phyloP scores from a whole-genome alignment of 805 yeast genomes.

The Candida peoriensis region DNA sequence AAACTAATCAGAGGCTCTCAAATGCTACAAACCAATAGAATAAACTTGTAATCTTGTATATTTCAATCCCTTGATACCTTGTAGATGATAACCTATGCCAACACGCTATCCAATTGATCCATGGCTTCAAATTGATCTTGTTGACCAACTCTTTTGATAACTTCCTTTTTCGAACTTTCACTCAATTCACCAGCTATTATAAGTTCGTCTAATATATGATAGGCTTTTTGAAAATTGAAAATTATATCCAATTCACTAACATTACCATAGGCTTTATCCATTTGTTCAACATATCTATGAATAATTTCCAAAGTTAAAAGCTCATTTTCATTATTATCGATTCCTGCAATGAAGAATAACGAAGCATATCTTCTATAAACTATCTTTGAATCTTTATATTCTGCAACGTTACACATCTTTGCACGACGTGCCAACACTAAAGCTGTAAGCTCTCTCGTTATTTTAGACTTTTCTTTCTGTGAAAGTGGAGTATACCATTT shows the following conservation, averaged over 20 bases:
- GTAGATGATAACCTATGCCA: constrained; percentile 26
- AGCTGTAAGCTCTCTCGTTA: constrained; percentile 82
- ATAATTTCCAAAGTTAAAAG: constrained; percentile 77
- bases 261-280: constrained; percentile 93
- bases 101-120: constrained; percentile 50
- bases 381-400: constrained; percentile 57
- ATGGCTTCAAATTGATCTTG: constrained; percentile 84
- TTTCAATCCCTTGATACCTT: no score
- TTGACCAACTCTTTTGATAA: constrained; percentile 67
- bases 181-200: constrained; percentile 83
- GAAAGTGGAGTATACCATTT: constrained; percentile 88
- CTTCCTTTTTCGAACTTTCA: constrained; percentile 78
- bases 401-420: constrained; percentile 64
- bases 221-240: constrained; percentile 92
- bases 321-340: constrained; percentile 82
- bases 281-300: constrained; percentile 91
- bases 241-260: constrained; percentile 96
- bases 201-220: constrained; percentile 85
- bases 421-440: constrained; percentile 79
- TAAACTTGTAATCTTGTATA: no score
- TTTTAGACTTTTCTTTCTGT: constrained; percentile 81
- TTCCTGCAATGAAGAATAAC: constrained; percentile 82
- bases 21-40: no score
- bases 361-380: constrained; percentile 93
- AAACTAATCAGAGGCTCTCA: no score